A percentile compares a stretch with the other conserved stretches of the same genome.
phyloP scores from a whole-genome alignment of 192 early-diverging fungal species.

The Dimargaris cristalligena region DNA sequence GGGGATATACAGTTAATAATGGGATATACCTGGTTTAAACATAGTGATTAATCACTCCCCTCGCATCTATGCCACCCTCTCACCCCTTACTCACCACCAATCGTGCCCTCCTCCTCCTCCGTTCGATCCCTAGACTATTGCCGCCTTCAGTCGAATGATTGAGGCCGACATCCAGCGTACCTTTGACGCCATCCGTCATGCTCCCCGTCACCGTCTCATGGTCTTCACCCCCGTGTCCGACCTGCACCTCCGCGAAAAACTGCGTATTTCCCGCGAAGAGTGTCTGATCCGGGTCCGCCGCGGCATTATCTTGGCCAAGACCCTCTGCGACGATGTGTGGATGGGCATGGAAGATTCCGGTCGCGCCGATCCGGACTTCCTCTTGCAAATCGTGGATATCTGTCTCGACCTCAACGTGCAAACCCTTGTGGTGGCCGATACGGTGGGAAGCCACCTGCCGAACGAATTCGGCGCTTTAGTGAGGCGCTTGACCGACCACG shows the following conservation, averaged over 20 bases:
- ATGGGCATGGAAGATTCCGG: constrained; percentile 91
- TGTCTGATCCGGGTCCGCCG: constrained; percentile 65
- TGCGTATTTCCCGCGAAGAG: constrained; percentile 72
- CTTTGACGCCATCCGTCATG: constrained; percentile 75
- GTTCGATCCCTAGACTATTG: constrained; percentile 61
- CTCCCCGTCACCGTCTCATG: constrained; percentile 79
- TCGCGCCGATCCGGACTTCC: constrained; percentile 71
- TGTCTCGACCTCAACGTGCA: constrained; percentile 81
- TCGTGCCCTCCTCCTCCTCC: not conserved
- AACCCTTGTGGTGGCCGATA: constrained; percentile 93
- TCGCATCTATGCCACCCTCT: too few species aligned
- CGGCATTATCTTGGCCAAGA: constrained; percentile 61
- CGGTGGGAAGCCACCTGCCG: constrained; percentile 87
- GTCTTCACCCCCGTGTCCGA: constrained; percentile 93
- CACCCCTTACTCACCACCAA: too few species aligned
- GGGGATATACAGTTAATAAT: too few species aligned
- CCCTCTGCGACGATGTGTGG: constrained; percentile 74
- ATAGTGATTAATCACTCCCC: too few species aligned
- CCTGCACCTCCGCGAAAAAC: constrained; percentile 86
- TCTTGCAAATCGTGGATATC: constrained; percentile 60
- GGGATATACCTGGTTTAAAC: too few species aligned
- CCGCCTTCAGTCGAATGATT: constrained; percentile 72
- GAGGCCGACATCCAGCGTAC: constrained; percentile 74
- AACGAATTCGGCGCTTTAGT: constrained; percentile 79
- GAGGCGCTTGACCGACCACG: constrained; percentile 57